Evolutionary conservation across 2,329 filamentous ascomycete species (phyloP), one percentile per base, ranked within the genome.

Genomic region (Arthrobotrys megalospora): DNA sequence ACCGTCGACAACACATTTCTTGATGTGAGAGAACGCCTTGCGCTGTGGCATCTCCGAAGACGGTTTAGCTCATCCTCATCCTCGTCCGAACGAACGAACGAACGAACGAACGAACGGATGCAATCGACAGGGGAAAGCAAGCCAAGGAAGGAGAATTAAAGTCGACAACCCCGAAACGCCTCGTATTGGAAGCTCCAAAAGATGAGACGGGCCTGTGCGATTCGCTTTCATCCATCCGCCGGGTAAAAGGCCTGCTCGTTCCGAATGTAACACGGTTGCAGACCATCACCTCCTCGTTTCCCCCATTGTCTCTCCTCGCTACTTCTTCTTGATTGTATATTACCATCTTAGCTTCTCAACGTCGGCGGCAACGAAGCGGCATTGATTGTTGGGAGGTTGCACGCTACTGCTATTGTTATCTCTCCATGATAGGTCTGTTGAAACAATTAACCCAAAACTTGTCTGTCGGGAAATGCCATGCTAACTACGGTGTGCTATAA

Each of bases 221-320:
- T 55, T 11, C n/a, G 3, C 7, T 41, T 75, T 62, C 65, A 62
- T 75, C 19, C 65, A 60, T 75, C 48, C 32, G 63, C 70, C 70
- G 70, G 70, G 52, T 75, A 75, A 75, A 67, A 43, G 21, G 28
- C 52, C 32, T 60, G 63, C 34, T 48, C 32, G 43, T 62, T 55
- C 70, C 62, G 53, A 68, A 45, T 53, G 36, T 75, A 75, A 75
- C 70, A 75, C 70, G 43, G 62, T 75, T 70, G 41, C 66, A 45
- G 12, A 52, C 63, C 63, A 24, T 28, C 58, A 12, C 38, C 38
- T 32, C 50, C 32, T 21, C 14, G 6, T 24, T 36, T 34, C 4
- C 14, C 19, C 19, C 47, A 7, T 21, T 21, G 1, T 53, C n/a
- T 34, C 48, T 53, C 11, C 28, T 34, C 32, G n/a, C 28, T 7